Base-by-base conservation (phyloP, 257 asterid species). In the Petrea volubilis region DNA sequence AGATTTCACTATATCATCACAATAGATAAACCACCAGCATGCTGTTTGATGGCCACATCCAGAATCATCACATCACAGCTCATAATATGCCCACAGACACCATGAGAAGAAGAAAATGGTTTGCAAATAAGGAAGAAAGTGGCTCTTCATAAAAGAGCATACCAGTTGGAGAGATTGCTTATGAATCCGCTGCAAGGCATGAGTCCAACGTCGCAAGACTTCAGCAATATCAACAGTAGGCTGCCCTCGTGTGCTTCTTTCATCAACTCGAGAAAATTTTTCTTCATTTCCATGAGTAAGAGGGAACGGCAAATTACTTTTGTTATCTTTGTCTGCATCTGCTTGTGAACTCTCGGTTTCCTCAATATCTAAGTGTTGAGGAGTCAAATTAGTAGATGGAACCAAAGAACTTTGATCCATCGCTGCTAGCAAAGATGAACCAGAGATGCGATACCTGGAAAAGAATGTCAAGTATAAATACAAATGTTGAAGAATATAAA, bases 101-200 rank as follows among this genome's bases (percentile, higher is more conserved):
- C 27, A 13, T 31, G 23, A 41, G 38, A 56, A 53, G 41, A 60
- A 67, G n/a, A 65, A 66, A 20, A 40, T 25, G 24, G 70, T 18
- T 56, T 53, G 27, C 20, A 28, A 64, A 46, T 67, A 60, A 59
- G 56, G 50, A 52, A 72, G 41, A 69, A 60, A 67, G 5, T 70
- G 49, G 56, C 13, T 40, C 38, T 21, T 46, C 70, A 65, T 14
- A 64, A 69, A 80, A 66, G 56, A 44, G 80, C 81, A 76, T 91
- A 91, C 97, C 85, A 94, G 64, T 64, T 87, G 98, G 78, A 89
- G 88, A 41, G 98, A 89, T 73, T 94, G 98, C 66, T 89, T 94
- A 81, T 94, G 96, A 76, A 94, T 88, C n/a, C 98, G 97, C 82
- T 91, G 96, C 79, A 94, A 86, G 77, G 98, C 96, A 82, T 94